These are phyloP conservation scores for Mycena leptocephala DNA, from an alignment of 768 basidiomycete genomes.

Conservation along the genomic window DNA sequence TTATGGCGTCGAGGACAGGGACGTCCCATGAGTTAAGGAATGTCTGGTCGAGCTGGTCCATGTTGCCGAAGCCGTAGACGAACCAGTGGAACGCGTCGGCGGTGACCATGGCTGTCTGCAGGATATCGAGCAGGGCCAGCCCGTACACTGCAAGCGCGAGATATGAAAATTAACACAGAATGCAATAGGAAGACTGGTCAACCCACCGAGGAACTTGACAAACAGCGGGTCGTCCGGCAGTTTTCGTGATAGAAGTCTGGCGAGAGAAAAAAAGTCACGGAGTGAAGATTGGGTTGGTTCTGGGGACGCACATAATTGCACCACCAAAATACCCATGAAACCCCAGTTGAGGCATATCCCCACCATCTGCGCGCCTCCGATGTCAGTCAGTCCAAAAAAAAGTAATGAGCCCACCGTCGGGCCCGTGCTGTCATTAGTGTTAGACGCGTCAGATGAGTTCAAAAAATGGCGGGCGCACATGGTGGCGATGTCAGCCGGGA, in stretches of 20 bases:
- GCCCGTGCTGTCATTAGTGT: constrained; percentile 7
- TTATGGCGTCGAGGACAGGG: constrained; percentile 35
- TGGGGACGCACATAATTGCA: constrained; percentile 1
- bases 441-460: neutral
- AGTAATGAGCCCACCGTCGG: neutral
- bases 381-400: neutral
- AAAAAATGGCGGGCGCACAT: neutral
- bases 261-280: neutral
- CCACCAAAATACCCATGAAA: constrained; percentile 20
- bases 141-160: constrained; percentile 32
- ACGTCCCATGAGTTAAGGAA: constrained; percentile 37
- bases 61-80: constrained; percentile 40
- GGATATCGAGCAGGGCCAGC: constrained; percentile 36
- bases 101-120: constrained; percentile 36
- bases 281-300: neutral
- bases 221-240: constrained; percentile 1
- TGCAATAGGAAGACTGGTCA: neutral
- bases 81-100: constrained; percentile 45
- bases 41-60: constrained; percentile 19
- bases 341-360: constrained; percentile 31
- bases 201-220: constrained; percentile 24
- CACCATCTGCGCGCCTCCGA: neutral
- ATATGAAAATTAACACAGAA: neutral
- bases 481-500: constrained; percentile 16
- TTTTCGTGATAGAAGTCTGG: constrained; percentile 18